A percentile compares a stretch with the other conserved stretches of the same genome.
Evolutionary conservation across 495 filamentous ascomycete species (phyloP).

Genomic region (Penicillium pulvis): DNA sequence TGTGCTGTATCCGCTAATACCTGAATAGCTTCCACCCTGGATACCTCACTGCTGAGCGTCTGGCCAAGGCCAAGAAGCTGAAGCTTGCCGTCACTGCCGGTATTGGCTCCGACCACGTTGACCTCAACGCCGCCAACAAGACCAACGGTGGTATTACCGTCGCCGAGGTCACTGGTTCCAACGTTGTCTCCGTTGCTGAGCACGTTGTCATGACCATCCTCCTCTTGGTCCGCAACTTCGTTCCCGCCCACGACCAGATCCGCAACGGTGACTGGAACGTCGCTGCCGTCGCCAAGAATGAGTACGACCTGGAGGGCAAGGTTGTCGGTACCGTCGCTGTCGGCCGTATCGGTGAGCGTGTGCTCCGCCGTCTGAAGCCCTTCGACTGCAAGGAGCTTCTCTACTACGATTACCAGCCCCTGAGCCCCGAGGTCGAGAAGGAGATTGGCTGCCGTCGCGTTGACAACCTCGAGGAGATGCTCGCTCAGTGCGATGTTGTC

Average conservation of each 20-base stretch:
- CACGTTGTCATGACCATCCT: slow-evolving; percentile 99
- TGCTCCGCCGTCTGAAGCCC: slow-evolving; percentile 88
- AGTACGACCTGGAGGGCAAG: slow-evolving; percentile 96
- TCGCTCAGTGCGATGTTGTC: slow-evolving; percentile 94
- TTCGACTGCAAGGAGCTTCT: slow-evolving; percentile 99
- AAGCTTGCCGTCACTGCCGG: slow-evolving; percentile 96
- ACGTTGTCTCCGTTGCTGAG: slow-evolving; percentile 88
- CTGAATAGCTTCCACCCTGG: slow-evolving; percentile 89
- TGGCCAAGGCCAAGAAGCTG: slow-evolving; percentile 97
- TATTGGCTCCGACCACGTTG: slow-evolving; percentile 97
- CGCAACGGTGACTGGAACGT: slow-evolving; percentile 90
- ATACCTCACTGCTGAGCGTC: slow-evolving; percentile 94
- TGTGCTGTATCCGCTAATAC: slow-evolving; percentile 15
- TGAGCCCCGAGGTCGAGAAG: slow-evolving; percentile 82
- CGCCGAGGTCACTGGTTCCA: slow-evolving; percentile 93
- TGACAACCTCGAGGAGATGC: slow-evolving; percentile 86
- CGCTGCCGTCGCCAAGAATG: slow-evolving; percentile 93
- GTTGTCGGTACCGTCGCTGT: slow-evolving; percentile 97
- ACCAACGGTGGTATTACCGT: slow-evolving; percentile 98
- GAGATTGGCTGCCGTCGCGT: slow-evolving; percentile 96
- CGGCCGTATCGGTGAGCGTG: slow-evolving; percentile 97
- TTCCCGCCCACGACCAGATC: slow-evolving; percentile 95
- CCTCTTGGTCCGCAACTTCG: slow-evolving; percentile 93
- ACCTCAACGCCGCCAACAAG: slow-evolving; percentile 95
- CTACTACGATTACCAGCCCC: slow-evolving; percentile 99